These are phyloP conservation scores for Trichoderma lentiforme DNA, from an alignment of 2,329 filamentous ascomycete genomes.

Conservation along the genomic window DNA sequence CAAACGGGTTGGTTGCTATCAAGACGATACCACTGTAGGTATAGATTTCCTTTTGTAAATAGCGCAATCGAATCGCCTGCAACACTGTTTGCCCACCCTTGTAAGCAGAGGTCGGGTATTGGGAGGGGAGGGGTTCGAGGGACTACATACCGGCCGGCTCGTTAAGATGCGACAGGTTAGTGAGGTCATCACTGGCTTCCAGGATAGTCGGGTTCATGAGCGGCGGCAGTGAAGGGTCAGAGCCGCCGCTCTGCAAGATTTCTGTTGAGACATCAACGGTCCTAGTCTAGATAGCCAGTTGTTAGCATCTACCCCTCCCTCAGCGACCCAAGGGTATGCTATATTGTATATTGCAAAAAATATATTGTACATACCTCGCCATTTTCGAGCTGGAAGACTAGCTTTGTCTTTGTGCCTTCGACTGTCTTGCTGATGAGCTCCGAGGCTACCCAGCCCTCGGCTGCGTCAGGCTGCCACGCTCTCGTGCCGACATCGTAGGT, in stretches of 20 bases:
- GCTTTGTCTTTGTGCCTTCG: slow-evolving; percentile 79
- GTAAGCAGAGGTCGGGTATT: slow-evolving; percentile 25
- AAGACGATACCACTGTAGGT: slow-evolving; percentile 98
- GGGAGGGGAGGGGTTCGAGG: neutral
- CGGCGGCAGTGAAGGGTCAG: slow-evolving; percentile 76
- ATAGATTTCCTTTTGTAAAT: slow-evolving; percentile 98
- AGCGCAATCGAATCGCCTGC: slow-evolving; percentile 95
- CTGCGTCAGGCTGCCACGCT: slow-evolving; percentile 96
- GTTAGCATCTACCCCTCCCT: neutral
- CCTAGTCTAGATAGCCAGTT: slow-evolving; percentile 59
- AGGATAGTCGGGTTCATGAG: slow-evolving; percentile 98
- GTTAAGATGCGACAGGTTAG: slow-evolving; percentile 95
- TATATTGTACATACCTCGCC: slow-evolving; percentile 68
- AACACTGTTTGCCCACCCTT: slow-evolving; percentile 59
- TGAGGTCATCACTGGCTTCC: slow-evolving; percentile 96
- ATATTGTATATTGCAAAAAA: neutral
- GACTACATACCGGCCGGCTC: slow-evolving; percentile 78
- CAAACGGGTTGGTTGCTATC: slow-evolving; percentile 97
- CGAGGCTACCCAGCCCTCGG: slow-evolving; percentile 95
- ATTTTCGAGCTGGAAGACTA: slow-evolving; percentile 87
- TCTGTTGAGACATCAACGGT: slow-evolving; percentile 72
- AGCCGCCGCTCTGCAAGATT: slow-evolving; percentile 68
- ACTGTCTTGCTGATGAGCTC: slow-evolving; percentile 84
- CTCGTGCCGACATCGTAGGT: slow-evolving; percentile 94
- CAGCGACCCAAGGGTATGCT: neutral